phyloP scores from a whole-genome alignment of 371 early-diverging fungal species.

The Zychaea mexicana region DNA sequence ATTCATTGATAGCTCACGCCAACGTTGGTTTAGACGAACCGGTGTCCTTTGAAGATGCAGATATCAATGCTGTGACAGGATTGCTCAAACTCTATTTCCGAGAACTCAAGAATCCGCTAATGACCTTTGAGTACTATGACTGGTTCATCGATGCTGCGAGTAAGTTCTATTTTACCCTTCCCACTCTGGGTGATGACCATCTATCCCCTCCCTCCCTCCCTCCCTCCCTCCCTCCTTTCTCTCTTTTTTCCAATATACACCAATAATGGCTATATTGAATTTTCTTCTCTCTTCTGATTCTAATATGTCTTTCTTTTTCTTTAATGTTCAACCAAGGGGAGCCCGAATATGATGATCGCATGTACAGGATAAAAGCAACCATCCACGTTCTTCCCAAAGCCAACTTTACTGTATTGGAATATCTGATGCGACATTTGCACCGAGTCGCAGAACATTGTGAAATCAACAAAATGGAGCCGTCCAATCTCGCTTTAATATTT shows the following conservation, averaged over 20 bases:
- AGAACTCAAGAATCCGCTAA: slow-evolving; percentile 76
- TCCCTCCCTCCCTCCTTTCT: too few species aligned
- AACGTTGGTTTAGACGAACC: slow-evolving; percentile 28
- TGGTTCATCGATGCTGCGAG: slow-evolving; percentile 78
- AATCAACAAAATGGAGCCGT: slow-evolving; percentile 87
- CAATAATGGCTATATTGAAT: neutral
- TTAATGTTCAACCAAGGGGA: slow-evolving; percentile 55
- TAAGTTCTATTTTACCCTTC: slow-evolving; percentile 38
- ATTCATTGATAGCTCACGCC: too few species aligned
- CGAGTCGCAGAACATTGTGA: slow-evolving; percentile 64
- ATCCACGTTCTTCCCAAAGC: slow-evolving; percentile 72
- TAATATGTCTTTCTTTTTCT: too few species aligned
- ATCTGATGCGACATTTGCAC: slow-evolving; percentile 71
- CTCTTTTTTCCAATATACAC: too few species aligned
- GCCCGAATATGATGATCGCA: slow-evolving; percentile 72
- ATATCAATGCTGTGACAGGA: slow-evolving; percentile 80
- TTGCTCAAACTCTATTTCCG: slow-evolving; percentile 82
- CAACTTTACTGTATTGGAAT: slow-evolving; percentile 73
- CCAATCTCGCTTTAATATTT: slow-evolving; percentile 85
- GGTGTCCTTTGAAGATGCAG: slow-evolving; percentile 59
- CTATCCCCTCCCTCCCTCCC: too few species aligned
- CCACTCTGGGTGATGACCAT: too few species aligned
- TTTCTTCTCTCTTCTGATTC: slow-evolving; percentile 1
- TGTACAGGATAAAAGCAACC: slow-evolving; percentile 68
- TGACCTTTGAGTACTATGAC: slow-evolving; percentile 79